Base-by-base conservation (phyloP, 2,329 filamentous ascomycete genomes). In the Macrophomina phaseolina region DNA sequence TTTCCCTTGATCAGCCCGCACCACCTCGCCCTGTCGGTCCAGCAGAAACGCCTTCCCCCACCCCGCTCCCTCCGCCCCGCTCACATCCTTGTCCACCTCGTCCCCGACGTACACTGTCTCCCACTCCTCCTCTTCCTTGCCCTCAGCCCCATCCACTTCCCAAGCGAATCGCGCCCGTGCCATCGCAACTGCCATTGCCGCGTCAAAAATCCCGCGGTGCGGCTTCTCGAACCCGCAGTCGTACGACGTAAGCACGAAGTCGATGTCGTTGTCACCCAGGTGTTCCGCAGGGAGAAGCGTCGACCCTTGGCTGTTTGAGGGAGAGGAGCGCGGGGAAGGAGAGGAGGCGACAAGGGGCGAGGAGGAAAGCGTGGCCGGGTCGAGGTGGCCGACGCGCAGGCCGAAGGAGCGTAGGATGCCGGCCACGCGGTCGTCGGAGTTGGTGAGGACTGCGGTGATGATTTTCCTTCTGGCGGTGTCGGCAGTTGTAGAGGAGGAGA, bases 171-270 rank as follows among this genome's bases (percentile, higher is more conserved):
- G 71, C 4, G 74, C 69, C 2, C 68, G 64, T 16, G 84, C 72
- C 79, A 87, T 77, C 0, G 3, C 23, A 23, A 23, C 23, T 23
- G 73, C 69, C 52, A 82, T 80, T 0, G 87, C 88, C 0, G 86
- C 83, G 1, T 79, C 74, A 68, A 90, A 91, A 2, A 90, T 88
- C 2, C 73, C 70, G 8, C 67, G 69, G 63, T 87, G 80, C 0
- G 89, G 89, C 73, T 91, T 91, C 69, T 86, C 85, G 30, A 77
- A 73, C 0, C 87, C 88, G 4, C 86, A 84, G 70, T 90, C 87
- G 69, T 90, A 90, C 18, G 87, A 90, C 73, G 89, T 82, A 68
- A 86, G 85, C 6, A 85, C 80, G 68, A 90, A 89, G 71, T 86
- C 83, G 51, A 90, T 77, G 66, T 84, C 81, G 16, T 65, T 18